These are phyloP conservation scores for Cladosporium halotolerans DNA, from an alignment of 2,329 filamentous ascomycete species.

Conservation along the genomic window DNA sequence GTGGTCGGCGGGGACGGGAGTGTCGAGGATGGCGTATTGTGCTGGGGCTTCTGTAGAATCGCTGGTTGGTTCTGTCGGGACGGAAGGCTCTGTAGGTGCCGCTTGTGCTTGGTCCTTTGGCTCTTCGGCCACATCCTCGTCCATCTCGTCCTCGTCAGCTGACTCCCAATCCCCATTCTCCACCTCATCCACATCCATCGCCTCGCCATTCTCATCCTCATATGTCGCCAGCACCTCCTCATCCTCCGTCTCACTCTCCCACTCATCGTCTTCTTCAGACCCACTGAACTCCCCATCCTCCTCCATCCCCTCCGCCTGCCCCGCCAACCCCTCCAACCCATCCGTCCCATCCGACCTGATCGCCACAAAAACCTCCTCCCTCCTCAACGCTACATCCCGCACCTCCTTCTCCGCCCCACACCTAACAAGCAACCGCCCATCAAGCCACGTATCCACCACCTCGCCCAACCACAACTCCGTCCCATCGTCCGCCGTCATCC, in stretches of 20 bases:
- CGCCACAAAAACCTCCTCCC: conserved; percentile 45
- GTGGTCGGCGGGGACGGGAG: conserved; percentile 38
- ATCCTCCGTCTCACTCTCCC: conserved; percentile 13
- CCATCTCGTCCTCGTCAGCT: conserved; percentile 20
- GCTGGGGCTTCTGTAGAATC: conserved; percentile 10
- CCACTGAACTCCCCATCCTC: conserved; percentile 13
- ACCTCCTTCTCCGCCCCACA: conserved; percentile 45
- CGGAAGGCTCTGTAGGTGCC: neutral
- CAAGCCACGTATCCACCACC: conserved; percentile 46
- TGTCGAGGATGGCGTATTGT: conserved; percentile 35
- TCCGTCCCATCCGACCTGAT: conserved; percentile 33
- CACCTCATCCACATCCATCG: conserved; percentile 37
- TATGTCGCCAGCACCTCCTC: conserved; percentile 31
- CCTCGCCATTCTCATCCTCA: conserved; percentile 39
- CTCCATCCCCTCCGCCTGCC: conserved; percentile 24
- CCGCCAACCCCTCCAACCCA: conserved; percentile 17
- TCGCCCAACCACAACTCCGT: conserved; percentile 47
- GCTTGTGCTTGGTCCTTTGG: neutral
- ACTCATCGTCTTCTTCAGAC: conserved; percentile 25
- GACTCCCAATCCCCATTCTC: conserved; percentile 39
- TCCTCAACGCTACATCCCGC: conserved; percentile 43
- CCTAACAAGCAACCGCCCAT: conserved; percentile 50
- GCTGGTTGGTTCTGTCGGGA: neutral
- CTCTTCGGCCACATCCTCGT: neutral
- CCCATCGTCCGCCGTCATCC: conserved; percentile 11